Base-by-base conservation (phyloP, 768 basidiomycete species). In the Leucocoprinus sp. region DNA sequence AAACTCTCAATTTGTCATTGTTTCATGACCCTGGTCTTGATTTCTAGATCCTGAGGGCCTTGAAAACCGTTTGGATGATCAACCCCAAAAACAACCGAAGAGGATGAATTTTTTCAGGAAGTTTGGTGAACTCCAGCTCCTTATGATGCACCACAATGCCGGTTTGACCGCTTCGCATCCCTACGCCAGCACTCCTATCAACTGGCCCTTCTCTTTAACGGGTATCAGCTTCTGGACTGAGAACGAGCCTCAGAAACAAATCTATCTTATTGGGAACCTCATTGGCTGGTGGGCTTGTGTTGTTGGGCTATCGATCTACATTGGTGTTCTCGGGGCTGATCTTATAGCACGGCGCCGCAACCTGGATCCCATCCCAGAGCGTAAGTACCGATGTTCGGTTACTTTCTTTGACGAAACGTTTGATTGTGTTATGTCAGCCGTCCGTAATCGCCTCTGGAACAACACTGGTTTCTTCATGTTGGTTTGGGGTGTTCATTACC, bases 211-310 rank as follows among this genome's bases (percentile, higher is more conserved):
- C 81, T 76, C 93, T 29, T 65, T 97, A 22, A 90, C 73, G 51
- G 96, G 96, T 39, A 98, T 99, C 68, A 93, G 91, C 59, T 98
- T 98, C 75, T 99, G 96, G 96, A 99, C 96, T 4, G 74, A 88
- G 55, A 82, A 74, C 45, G 83, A 84, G 5, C 70, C 72, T 8
- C 82, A 89, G 59, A 83, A 87, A 62, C 96, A 99, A 63, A 93
- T 99, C 42, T 99, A 99, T 65, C 72, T 98, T 49, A 88, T 93
- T 55, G 96, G 96, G 19, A 99, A 99, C 63, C 62, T 96, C 39
- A 62, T 91, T 52, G 88, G 90, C 9, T 98, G 93, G 93, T 97
- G 93, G 91, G 75, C 84, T 2, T 92, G 90, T 63, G 82, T 88
- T 29, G 71, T 93, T 24, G 82, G 86, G 0, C 63, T 98, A 40